phyloP scores from a whole-genome alignment of 768 basidiomycete genomes.

The Rhodotorula paludigena region DNA sequence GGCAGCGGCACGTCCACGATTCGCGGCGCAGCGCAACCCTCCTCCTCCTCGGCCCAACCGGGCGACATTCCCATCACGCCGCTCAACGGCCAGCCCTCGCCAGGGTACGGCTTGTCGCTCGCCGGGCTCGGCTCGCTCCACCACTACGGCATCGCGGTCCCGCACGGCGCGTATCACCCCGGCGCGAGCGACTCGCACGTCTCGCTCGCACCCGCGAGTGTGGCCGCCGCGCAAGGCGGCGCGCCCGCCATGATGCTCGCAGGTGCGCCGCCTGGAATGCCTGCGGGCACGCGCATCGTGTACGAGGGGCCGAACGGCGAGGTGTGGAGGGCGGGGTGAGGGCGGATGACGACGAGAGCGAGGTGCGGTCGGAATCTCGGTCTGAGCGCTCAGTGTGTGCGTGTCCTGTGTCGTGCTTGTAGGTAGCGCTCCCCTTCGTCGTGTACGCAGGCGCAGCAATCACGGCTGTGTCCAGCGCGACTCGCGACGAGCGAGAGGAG shows the following conservation, averaged over 20 bases:
- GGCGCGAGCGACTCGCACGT: neutral
- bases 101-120: neutral
- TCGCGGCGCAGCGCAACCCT: neutral
- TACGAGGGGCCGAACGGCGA: neutral
- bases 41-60: neutral
- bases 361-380: neutral
- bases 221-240: too few relatives aligned
- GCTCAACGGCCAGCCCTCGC: neutral
- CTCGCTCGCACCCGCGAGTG: neutral
- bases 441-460: too few relatives aligned
- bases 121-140: neutral
- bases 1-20: too few relatives aligned
- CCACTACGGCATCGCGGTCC: neutral
- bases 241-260: too few relatives aligned
- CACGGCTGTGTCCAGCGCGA: too few relatives aligned
- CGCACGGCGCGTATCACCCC: too few relatives aligned
- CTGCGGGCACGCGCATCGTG: neutral
- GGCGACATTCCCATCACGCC: slow-evolving; percentile 1
- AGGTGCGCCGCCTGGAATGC: neutral
- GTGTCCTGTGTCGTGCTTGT: too few relatives aligned
- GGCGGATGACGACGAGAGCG: neutral
- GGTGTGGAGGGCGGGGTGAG: neutral
- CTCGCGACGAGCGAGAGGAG: too few relatives aligned
- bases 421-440: too few relatives aligned
- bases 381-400: too few relatives aligned